phyloP scores from a whole-genome alignment of 2,329 filamentous ascomycete species.

The Leptosphaerulina australis region DNA sequence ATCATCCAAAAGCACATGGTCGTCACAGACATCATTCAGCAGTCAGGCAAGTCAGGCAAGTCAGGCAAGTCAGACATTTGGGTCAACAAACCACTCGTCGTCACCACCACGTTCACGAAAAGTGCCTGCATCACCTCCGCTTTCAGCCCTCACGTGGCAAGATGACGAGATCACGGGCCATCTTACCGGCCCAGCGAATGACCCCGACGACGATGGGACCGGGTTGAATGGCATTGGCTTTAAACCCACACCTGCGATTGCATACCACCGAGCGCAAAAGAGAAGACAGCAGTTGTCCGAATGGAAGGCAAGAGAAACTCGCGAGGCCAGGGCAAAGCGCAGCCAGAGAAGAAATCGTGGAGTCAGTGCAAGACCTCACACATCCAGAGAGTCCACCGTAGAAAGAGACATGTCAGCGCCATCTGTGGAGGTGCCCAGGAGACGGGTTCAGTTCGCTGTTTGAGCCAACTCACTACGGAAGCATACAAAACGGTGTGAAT shows the following conservation, averaged over 20 bases:
- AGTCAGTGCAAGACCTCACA: slow-evolving; percentile 25
- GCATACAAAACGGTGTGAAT: too few species aligned
- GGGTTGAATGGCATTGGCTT: slow-evolving; percentile 70
- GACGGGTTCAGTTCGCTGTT: slow-evolving; percentile 44
- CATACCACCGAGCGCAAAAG: slow-evolving; percentile 61
- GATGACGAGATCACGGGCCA: slow-evolving; percentile 68
- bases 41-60: slow-evolving; percentile 1
- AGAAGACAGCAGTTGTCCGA: slow-evolving; percentile 64
- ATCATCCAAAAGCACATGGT: slow-evolving; percentile 13
- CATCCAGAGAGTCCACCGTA: slow-evolving; percentile 37
- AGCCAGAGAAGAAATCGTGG: slow-evolving; percentile 57
- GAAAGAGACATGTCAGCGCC: slow-evolving; percentile 34
- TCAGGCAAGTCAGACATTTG: slow-evolving; percentile 7
- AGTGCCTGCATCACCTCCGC: slow-evolving; percentile 41
- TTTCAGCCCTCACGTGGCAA: slow-evolving; percentile 58
- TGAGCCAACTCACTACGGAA: slow-evolving; percentile 24
- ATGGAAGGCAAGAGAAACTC: slow-evolving; percentile 64
- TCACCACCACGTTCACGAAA: slow-evolving; percentile 30
- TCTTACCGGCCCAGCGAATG: slow-evolving; percentile 54
- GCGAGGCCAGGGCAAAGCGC: slow-evolving; percentile 63
- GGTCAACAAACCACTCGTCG: slow-evolving; percentile 14
- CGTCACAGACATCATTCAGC: slow-evolving; percentile 15
- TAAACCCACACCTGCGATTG: slow-evolving; percentile 64
- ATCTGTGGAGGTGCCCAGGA: slow-evolving; percentile 22
- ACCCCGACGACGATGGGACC: slow-evolving; percentile 66